Evolutionary conservation across 768 basidiomycete genomes (phyloP), one percentile per base, ranked within the genome.

Genomic region (Pisolithus microcarpus): DNA sequence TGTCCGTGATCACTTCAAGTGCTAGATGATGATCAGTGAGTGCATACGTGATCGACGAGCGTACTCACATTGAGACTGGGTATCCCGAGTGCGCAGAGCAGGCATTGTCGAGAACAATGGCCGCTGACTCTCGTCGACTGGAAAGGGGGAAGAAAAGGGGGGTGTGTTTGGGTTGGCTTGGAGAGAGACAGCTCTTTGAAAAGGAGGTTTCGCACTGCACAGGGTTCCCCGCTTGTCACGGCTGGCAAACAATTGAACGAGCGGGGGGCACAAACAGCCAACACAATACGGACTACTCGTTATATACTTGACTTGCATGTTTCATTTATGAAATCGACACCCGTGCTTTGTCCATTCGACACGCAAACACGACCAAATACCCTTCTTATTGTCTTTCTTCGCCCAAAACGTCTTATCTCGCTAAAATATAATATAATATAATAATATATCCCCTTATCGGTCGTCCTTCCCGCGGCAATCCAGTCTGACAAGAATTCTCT

Each of bases 61-160:
- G 26, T 21, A 66, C 73, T 71, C 49, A 75, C 75, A 67, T 63
- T 72, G 73, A 65, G 76, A 68, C 57, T 74, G 77, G 75, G 77
- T 82, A 75, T 86, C 84, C 75, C 83, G 84, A 66, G 85, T 87
- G 72, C 85, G 85, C 63, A 81, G 74, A 47, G 84, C 84, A 68
- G 85, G 85, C 85, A 87, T 81, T 68, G 72, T 67, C 62, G 62
- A 69, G 62, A 70, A 65, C 58, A 56, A 55, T 26, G 24, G 43
- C 65, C 61, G 65, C 65, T 47, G 46, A 37, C 62, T 59, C 21
- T 23, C 21, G 21, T 4, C 52, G 67, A 60, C 28, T 57, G 62
- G 57, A 63, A 54, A 61, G 57, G 56, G 67, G 60, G 64, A 52
- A 43, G 62, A 59, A 53, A 38, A 50, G 16, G 38, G 56, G 62